Evolutionary conservation across 2,329 filamentous ascomycete genomes (phyloP).

Genomic region (Arthrocladium fulminans): DNA sequence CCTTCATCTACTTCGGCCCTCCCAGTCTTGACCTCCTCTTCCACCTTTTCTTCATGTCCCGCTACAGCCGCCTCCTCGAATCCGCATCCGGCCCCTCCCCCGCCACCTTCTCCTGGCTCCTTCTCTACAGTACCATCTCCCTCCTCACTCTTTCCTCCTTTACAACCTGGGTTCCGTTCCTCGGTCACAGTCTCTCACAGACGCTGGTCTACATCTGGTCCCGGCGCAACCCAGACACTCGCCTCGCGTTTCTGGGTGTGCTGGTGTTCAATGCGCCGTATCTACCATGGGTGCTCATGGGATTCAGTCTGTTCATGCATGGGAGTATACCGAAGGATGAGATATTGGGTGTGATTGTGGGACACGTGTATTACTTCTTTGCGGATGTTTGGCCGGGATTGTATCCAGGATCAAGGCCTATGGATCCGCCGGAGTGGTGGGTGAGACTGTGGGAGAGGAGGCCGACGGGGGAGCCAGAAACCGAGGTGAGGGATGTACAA

Average conservation of each 20-base stretch:
- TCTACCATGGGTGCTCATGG: slow-evolving; percentile 90
- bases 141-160: slow-evolving; percentile 76
- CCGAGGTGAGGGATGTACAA: slow-evolving; percentile 46
- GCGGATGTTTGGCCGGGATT: slow-evolving; percentile 91
- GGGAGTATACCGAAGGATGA: slow-evolving; percentile 88
- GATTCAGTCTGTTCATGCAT: slow-evolving; percentile 84
- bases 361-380: slow-evolving; percentile 98
- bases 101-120: slow-evolving; percentile 89
- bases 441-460: slow-evolving; percentile 63
- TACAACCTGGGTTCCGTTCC: slow-evolving; percentile 72
- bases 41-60: slow-evolving; percentile 96
- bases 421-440: slow-evolving; percentile 90
- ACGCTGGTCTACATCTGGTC: slow-evolving; percentile 98
- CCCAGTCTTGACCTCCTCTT: slow-evolving; percentile 90
- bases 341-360: slow-evolving; percentile 87
- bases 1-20: slow-evolving; percentile 95
- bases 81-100: slow-evolving; percentile 87
- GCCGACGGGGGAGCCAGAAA: slow-evolving; percentile 35
- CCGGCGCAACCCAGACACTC: slow-evolving; percentile 81
- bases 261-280: slow-evolving; percentile 90
- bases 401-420: slow-evolving; percentile 71
- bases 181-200: slow-evolving; percentile 86
- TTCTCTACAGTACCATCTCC: slow-evolving; percentile 72
- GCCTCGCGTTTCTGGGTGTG: slow-evolving; percentile 79
- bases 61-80: slow-evolving; percentile 89